Evolutionary conservation across 176 grass and related monocot species (phyloP).

Genomic region (Musa itinerans): DNA sequence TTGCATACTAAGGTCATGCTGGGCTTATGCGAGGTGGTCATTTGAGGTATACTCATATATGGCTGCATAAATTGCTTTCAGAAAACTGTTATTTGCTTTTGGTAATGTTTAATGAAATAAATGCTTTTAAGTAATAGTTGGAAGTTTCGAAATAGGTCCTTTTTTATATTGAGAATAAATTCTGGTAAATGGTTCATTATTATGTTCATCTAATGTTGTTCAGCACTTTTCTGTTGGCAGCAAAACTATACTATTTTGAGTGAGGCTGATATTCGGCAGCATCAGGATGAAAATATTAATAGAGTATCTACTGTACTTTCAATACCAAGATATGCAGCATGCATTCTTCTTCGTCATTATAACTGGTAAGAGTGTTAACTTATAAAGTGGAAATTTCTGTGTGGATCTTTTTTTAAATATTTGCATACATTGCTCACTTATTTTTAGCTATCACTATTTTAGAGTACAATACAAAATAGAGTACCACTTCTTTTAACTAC

Average conservation of each 20-base stretch:
- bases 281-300: constrained; percentile 86
- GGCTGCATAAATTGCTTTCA: no score
- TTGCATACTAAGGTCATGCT: no score
- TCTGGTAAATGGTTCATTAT: neutral
- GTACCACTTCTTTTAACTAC: no score
- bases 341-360: constrained; percentile 79
- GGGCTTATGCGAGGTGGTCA: no score
- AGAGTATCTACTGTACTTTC: constrained; percentile 97
- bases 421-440: neutral
- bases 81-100: no score
- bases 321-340: constrained; percentile 67
- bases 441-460: neutral
- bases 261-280: constrained; percentile 70
- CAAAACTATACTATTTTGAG: constrained; percentile 87
- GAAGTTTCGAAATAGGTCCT: neutral
- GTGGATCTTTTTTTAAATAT: neutral
- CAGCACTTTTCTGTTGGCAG: constrained; percentile 35
- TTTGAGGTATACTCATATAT: no score
- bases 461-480: no score
- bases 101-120: no score
- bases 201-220: neutral
- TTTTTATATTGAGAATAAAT: neutral
- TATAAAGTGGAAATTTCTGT: neutral
- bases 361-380: constrained; percentile 46
- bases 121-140: no score